A percentile compares a stretch with the other conserved stretches of the same genome.
phyloP scores from a whole-genome alignment of 2,329 filamentous ascomycete genomes.

The Cryoendolithus antarcticus region DNA sequence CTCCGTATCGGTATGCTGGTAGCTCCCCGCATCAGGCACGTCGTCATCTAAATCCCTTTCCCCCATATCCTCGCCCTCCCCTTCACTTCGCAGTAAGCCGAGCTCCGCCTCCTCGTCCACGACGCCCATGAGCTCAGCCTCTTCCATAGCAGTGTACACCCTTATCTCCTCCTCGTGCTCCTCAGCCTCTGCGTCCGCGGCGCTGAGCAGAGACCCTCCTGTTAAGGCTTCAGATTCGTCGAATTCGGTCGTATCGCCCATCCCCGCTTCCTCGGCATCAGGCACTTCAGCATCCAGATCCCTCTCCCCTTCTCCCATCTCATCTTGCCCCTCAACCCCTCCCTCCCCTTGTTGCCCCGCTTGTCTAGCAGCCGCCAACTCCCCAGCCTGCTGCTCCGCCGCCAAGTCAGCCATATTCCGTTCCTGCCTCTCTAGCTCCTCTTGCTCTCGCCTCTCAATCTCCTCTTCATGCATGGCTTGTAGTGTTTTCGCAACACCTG shows the following conservation, averaged over 20 bases:
- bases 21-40: conserved; percentile 40
- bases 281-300: conserved; percentile 55
- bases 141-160: conserved; percentile 33
- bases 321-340: conserved; percentile 29
- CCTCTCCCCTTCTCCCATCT: conserved; percentile 29
- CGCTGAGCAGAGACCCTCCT: conserved; percentile 29
- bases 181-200: conserved; percentile 6
- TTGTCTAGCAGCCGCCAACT: conserved; percentile 10
- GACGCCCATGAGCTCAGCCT: conserved; percentile 34
- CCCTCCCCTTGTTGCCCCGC: conserved; percentile 21
- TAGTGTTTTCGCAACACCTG: conserved; percentile 77
- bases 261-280: conserved; percentile 45
- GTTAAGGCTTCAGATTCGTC: conserved; percentile 35
- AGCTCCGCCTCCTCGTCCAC: conserved; percentile 36
- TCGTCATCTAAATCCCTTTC: conserved; percentile 34
- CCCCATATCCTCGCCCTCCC: conserved; percentile 4
- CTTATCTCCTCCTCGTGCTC: conserved; percentile 24
- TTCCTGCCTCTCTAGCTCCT: conserved; percentile 59
- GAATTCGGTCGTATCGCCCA: conserved; percentile 28
- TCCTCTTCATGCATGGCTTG: conserved; percentile 83
- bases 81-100: conserved; percentile 17
- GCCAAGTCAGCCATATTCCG: conserved; percentile 62
- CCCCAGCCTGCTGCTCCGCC: conserved; percentile 46
- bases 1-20: conserved; percentile 44
- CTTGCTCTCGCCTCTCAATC: conserved; percentile 75